Evolutionary conservation across 192 early-diverging fungal genomes (phyloP), one percentile per base, ranked within the genome.

Genomic region (Entrophospora sp.): DNA sequence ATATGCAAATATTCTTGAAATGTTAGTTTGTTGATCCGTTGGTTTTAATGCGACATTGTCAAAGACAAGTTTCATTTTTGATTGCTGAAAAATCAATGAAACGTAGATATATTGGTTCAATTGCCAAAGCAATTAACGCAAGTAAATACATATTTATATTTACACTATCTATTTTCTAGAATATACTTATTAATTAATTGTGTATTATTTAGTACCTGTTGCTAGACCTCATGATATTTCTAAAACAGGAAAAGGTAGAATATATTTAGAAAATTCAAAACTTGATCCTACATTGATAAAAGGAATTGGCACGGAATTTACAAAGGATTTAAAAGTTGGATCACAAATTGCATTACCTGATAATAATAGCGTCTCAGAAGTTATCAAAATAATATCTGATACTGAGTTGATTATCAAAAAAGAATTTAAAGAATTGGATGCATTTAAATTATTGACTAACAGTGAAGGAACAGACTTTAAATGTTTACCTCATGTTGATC

Each of bases 1-100:
- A n/a, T n/a, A n/a, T n/a, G n/a, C n/a, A n/a, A 45, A 46, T 46
- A 5, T 8, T 46, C 14, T 57, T 16, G 10, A 16, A 14, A 12
- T 55, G 7, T 57, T 20, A 91, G 86, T 97, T 99, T 79, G 87
- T 99, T 43, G 96, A 99, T 74, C 93, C 95, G 4, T 61, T 95
- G 36, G 85, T 96, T 64, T 75, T 99, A 14, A 85, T 96, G 68
- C 83, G 80, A 44, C 87, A 91, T 61, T 87, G 88, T 45, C 73
- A 79, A 16, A 79, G 95, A 62, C 77, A 81, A 35, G 85, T 91
- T 22, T 90, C 83, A 34, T 92, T 90, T 67, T 45, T 94, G 42
- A 83, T 83, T 38, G 92, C 94, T 2, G 89, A 89, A 66, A 91
- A 90, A 64, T 90, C 88, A 16, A 95, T 97, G 93, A 85, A 91